Evolutionary conservation across 306 rosid species (phyloP).

Genomic region (Cucurbita maxima): DNA sequence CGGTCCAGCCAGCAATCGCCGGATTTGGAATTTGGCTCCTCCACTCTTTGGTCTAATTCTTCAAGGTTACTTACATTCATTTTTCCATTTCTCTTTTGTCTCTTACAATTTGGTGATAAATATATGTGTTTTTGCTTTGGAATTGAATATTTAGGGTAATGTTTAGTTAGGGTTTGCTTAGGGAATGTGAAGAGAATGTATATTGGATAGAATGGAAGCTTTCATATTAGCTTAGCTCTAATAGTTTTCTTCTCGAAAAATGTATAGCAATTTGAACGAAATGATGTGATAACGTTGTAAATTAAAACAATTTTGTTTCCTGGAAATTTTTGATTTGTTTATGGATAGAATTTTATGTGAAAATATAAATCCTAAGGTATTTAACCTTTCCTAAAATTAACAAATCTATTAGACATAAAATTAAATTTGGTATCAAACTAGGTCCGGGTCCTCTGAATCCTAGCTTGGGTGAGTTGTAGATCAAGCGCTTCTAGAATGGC

Average conservation of each 20-base stretch:
- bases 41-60: constrained; percentile 70
- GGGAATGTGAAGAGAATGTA: neutral
- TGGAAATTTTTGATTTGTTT: no score
- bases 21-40: constrained; percentile 37
- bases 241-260: neutral
- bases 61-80: constrained; percentile 39
- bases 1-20: constrained; percentile 22
- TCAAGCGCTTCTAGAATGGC: no score
- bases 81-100: neutral
- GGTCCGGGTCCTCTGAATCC: no score
- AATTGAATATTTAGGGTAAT: neutral
- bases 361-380: no score
- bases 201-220: neutral
- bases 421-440: no score
- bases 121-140: neutral
- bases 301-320: no score
- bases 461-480: no score
- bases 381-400: no score
- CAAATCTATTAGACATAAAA: no score
- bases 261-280: neutral
- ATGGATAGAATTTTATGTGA: no score
- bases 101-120: no score
- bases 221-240: neutral
- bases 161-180: neutral
- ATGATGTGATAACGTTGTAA: neutral